Evolutionary conservation across 129 eudicot genomes (phyloP), one percentile per base, ranked within the genome.

Genomic region (Escallonia herrerae): DNA sequence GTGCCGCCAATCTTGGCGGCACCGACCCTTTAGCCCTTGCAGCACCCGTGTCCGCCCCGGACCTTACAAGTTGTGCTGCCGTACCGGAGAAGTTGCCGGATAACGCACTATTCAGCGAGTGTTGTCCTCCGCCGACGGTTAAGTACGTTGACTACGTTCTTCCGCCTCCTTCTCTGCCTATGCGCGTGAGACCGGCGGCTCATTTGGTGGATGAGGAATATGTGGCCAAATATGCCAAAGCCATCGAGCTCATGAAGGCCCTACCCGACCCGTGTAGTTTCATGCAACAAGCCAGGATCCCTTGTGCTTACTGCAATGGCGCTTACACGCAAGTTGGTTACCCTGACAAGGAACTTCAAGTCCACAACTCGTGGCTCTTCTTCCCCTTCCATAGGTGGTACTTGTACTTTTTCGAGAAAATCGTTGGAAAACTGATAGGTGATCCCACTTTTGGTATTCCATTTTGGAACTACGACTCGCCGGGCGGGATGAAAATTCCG

Each of bases 351-450:
- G 54, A 68, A 10, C 43, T 72, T 2, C 69, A 72, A 47, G 70
- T 67, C 43, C 83, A 78, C 43, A 5, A 6, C 10, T 67, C 71
- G 3, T 78, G 83, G 83, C 55, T 78, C 2, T 78, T 78, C 58
- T 78, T 78, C 45, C 78, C 83, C 1, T 78, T 78, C 63, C 83
- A 78, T 51, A 62, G 83, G 46, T 67, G 53, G 64, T 79, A 79
- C 68, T 45, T 79, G 43, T 74, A 79, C 44, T 79, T 69, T 65
- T 74, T 48, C 60, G 83, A 78, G 58, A 67, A 52, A 46, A 78
- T 78, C n/a, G 37, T 72, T 14, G 78, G 78, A 6, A 72, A 68
- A 9, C 15, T 78, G 56, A 63, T 76, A 5, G 57, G n/a, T 1
- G 80, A 76, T 56, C 75, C 75, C 9, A 76, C 71, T 46, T 76